Percentiles rank a stretch among this genome's conserved stretches.
Conservation (phyloP, 75 land plant genomes). For the Isoetes taiwanensis region DNA sequence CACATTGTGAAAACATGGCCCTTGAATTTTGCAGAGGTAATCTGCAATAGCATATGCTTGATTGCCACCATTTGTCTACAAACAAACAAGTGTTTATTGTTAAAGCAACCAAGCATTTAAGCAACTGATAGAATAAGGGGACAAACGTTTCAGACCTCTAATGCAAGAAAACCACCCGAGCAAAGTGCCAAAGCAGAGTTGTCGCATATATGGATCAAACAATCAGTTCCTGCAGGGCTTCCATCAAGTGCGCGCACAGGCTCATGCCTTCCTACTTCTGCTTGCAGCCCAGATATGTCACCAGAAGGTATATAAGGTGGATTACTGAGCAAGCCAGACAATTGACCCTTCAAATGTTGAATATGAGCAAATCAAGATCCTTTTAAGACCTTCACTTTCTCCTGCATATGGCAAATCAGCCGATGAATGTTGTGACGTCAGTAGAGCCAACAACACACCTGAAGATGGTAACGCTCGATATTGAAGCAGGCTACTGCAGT, state of each 20-base stretch:
- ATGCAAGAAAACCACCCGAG: slow-evolving; percentile 72
- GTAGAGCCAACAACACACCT: slow-evolving; percentile 41
- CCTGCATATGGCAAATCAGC: too few relatives aligned
- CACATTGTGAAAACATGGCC: too few relatives aligned
- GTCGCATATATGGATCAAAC: slow-evolving; percentile 50
- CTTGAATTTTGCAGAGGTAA: too few relatives aligned
- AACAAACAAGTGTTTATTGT: too few relatives aligned
- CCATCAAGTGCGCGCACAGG: slow-evolving; percentile 86
- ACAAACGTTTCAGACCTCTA: slow-evolving; percentile 91
- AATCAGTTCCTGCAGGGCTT: slow-evolving; percentile 49
- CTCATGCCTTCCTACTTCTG: slow-evolving; percentile 87
- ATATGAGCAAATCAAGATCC: slow-evolving; percentile 87
- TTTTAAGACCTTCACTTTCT: too few relatives aligned
- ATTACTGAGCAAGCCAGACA: slow-evolving; percentile 74
- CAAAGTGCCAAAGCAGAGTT: slow-evolving; percentile 40
- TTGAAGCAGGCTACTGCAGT: slow-evolving; percentile 56
- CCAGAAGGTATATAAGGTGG: slow-evolving; percentile 88
- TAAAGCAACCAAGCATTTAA: too few relatives aligned
- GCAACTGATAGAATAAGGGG: too few relatives aligned
- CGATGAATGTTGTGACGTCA: too few relatives aligned
- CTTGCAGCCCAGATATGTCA: slow-evolving; percentile 53
- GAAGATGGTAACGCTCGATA: slow-evolving; percentile 57
- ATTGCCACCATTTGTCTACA: too few relatives aligned
- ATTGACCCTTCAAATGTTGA: slow-evolving; percentile 42
- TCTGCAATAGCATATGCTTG: too few relatives aligned